These are phyloP conservation scores for Silene latifolia DNA, from an alignment of 148 eudicot species.

Conservation along the genomic window DNA sequence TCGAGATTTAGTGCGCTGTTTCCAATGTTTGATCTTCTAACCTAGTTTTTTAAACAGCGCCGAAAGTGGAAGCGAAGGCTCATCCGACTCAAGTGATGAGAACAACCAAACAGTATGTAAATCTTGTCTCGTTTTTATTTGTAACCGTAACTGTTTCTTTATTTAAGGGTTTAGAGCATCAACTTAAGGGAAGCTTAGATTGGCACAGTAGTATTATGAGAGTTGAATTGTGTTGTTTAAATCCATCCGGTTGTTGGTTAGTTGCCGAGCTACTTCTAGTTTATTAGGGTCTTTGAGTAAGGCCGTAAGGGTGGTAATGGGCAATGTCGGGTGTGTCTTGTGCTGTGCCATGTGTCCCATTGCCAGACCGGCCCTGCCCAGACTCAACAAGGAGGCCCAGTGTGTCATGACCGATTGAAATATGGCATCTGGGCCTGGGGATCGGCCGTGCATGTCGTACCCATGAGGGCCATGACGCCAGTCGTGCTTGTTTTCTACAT, in stretches of 20 bases:
- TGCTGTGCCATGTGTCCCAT: no score
- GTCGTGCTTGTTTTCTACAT: no score
- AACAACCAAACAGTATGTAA: conserved; percentile 59
- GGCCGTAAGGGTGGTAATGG: not conserved
- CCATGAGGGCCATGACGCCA: no score
- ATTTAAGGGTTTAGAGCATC: not conserved
- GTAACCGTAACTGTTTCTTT: not conserved
- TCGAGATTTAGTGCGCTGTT: not conserved
- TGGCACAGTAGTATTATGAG: not conserved
- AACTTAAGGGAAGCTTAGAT: not conserved
- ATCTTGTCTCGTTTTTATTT: not conserved
- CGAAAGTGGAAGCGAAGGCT: conserved; percentile 90
- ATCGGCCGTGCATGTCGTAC: no score
- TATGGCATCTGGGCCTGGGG: no score
- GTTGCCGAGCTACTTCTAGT: not conserved
- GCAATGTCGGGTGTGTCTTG: not conserved
- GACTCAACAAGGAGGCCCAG: no score
- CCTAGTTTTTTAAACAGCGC: conserved; percentile 41
- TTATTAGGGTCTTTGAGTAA: not conserved
- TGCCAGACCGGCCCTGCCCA: no score
- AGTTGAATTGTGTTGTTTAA: no score
- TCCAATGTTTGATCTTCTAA: conserved; percentile 8
- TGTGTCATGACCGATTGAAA: no score
- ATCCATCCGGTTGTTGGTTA: not conserved
- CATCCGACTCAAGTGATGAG: conserved; percentile 87